Conservation (phyloP, 768 basidiomycete genomes). For the Tremella mesenterica region DNA sequence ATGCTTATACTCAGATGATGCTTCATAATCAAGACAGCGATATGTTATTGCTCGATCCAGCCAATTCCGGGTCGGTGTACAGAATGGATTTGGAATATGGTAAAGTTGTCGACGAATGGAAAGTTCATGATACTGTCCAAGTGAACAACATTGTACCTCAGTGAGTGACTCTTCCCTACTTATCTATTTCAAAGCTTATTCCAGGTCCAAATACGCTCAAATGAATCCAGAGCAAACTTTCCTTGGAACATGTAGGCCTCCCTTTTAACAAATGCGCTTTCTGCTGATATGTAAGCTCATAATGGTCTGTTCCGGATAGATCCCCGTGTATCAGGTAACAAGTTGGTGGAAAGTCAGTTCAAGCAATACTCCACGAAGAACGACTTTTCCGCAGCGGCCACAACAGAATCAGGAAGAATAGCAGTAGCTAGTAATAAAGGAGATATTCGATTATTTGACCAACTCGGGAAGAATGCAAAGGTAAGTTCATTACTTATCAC, state of each 20-base stretch:
- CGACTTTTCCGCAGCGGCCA: constrained; percentile 84
- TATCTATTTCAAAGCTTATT: background rate
- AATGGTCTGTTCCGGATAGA: constrained; percentile 97
- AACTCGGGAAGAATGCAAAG: constrained; percentile 96
- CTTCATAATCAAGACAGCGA: constrained; percentile 90
- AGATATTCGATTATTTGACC: constrained; percentile 87
- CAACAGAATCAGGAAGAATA: constrained; percentile 74
- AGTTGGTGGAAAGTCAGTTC: constrained; percentile 87
- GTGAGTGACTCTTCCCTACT: constrained; percentile 16
- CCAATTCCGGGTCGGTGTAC: constrained; percentile 70
- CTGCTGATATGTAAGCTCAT: constrained; percentile 51
- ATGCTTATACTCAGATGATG: constrained; percentile 61
- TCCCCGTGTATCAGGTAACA: constrained; percentile 81
- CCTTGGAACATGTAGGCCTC: constrained; percentile 54
- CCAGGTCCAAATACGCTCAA: constrained; percentile 78
- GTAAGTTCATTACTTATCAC: constrained; percentile 11
- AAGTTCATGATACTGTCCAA: constrained; percentile 77
- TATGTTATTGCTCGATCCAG: constrained; percentile 84
- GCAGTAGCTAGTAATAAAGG: constrained; percentile 95
- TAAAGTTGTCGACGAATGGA: constrained; percentile 98
- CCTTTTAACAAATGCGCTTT: background rate
- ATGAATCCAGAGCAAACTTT: constrained; percentile 87
- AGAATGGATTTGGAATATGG: constrained; percentile 85
- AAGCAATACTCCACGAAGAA: constrained; percentile 95
- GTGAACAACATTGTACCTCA: constrained; percentile 87